Base-by-base conservation (phyloP, 495 filamentous ascomycete genomes). In the Lepraria neglecta region DNA sequence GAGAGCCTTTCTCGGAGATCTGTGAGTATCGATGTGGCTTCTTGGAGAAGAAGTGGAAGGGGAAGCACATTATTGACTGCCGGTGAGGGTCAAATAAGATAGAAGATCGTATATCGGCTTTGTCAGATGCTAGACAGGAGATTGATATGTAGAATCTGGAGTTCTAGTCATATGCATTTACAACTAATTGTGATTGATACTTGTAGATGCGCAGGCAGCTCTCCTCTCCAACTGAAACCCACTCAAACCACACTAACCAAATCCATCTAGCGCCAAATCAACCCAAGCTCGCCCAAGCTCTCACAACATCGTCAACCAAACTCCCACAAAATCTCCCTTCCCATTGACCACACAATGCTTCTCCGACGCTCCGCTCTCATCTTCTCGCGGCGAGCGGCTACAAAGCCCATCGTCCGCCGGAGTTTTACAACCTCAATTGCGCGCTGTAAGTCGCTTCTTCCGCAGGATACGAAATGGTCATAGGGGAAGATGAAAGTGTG, bases 291-390 rank as follows among this genome's bases (percentile, higher is more conserved):
- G 35, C 35, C 31, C 24, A 31, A 52, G 48, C 14, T 33, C 31
- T 31, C 48, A 52, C 31, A 52, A 52, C 27, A n/a, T 50, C 12
- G 35, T 38, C 35, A 38, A 3, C 31, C 27, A 9, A 31, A 31
- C 14, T 33, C 31, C 48, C 27, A 31, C 31, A n/a, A 52, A 10
- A 31, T 50, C 6, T 33, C 21, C 28, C 9, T 45, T 48, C 31
- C 17, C 21, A 40, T 33, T 4, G 15, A 15, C 61, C 17, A 42
- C 33, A 52, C 24, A 38, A 94, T 92, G 88, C 88, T 92, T 76
- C 78, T 94, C 71, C 86, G 89, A 77, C 88, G 90, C 74, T 84
- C 89, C 66, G 88, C 84, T 69, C 73, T 88, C 67, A 80, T 84
- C 69, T 79, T 87, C 66, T 86, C 84, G 62, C 82, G 87, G 75